Percentiles rank a stretch among this genome's conserved stretches.
Evolutionary conservation across 495 filamentous ascomycete genomes (phyloP).

Genomic region (Daldinia decipiens): DNA sequence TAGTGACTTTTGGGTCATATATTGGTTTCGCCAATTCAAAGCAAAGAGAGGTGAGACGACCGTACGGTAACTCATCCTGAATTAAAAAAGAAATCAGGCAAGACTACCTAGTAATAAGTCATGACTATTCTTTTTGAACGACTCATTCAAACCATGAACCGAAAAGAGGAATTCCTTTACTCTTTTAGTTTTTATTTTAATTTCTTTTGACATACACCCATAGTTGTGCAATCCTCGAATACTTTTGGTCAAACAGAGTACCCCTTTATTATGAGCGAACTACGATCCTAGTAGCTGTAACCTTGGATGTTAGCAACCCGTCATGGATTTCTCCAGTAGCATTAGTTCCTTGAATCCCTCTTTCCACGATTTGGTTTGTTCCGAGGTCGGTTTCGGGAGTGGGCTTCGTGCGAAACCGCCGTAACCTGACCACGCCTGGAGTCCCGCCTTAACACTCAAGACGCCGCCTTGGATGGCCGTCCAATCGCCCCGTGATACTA

Average conservation of each 20-base stretch:
- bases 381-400: constrained; percentile 72
- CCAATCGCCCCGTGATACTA: constrained; percentile 80
- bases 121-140: constrained; percentile 22
- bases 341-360: constrained; percentile 80
- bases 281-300: background rate
- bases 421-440: constrained; percentile 80
- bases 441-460: constrained; percentile 81
- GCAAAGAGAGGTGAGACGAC: constrained; percentile 14
- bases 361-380: constrained; percentile 69
- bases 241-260: background rate
- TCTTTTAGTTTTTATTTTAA: background rate
- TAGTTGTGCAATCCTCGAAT: background rate
- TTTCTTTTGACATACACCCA: constrained; percentile 15
- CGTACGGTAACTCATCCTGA: constrained; percentile 15
- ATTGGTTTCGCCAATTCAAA: constrained; percentile 4
- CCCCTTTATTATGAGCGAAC: background rate
- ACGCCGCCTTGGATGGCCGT: constrained; percentile 82
- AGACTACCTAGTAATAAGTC: constrained; percentile 23
- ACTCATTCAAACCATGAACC: constrained; percentile 9
- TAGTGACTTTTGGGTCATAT: background rate
- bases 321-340: constrained; percentile 64
- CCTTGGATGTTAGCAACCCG: constrained; percentile 19
- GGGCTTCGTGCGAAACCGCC: constrained; percentile 82
- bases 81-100: constrained; percentile 4
- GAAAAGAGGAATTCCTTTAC: background rate